A percentile compares a stretch with the other conserved stretches of the same genome.
These are phyloP conservation scores for Avena sativa DNA, from an alignment of 176 grass and related monocot species.

Conservation along the genomic window DNA sequence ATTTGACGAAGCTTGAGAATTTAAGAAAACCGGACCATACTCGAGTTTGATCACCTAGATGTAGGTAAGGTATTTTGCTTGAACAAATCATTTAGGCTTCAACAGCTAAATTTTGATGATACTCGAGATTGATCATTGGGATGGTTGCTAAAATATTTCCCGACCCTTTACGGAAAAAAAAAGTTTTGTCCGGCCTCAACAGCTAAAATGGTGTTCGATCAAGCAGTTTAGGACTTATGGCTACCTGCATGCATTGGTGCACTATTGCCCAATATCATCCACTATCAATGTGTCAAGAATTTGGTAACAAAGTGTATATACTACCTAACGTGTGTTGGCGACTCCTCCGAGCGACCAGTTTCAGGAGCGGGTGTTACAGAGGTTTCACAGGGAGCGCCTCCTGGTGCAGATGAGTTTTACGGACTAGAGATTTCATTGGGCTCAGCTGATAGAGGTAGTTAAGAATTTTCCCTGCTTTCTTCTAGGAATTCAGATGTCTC, in stretches of 20 bases:
- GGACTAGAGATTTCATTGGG: background rate
- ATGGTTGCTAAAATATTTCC: conserved; percentile 22
- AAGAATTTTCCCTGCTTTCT: background rate
- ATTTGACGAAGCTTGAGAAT: conserved; percentile 7
- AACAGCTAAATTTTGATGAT: background rate
- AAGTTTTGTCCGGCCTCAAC: background rate
- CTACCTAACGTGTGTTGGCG: background rate
- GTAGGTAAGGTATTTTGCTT: background rate
- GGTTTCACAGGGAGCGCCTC: background rate
- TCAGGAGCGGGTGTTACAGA: background rate
- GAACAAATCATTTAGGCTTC: background rate
- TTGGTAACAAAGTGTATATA: background rate
- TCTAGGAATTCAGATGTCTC: conserved; percentile 17
- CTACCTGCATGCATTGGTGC: background rate
- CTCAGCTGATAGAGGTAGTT: background rate
- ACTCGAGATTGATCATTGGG: background rate
- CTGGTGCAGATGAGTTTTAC: background rate
- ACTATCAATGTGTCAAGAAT: background rate
- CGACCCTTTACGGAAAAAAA: background rate
- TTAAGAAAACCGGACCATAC: background rate
- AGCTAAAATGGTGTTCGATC: background rate
- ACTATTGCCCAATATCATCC: background rate
- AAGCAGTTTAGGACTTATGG: conserved; percentile 8
- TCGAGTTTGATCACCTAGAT: background rate
- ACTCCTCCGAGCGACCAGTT: background rate